phyloP scores from a whole-genome alignment of 306 rosid species.

The Prosopis cineraria region DNA sequence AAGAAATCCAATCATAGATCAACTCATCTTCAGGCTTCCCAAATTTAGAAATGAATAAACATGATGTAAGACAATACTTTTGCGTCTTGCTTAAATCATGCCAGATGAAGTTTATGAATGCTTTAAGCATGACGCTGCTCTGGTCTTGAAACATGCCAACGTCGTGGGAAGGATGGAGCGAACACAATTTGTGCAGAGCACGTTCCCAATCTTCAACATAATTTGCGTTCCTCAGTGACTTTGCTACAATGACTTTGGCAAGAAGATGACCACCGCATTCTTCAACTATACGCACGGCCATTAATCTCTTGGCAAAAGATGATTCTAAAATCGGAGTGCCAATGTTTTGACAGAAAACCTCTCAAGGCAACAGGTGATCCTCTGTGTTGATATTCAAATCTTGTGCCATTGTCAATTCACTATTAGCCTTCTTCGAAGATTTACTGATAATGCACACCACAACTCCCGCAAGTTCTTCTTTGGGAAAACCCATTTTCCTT shows the following conservation, averaged over 20 bases:
- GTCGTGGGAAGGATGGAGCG: neutral
- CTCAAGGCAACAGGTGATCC: conserved; percentile 24
- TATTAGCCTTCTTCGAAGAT: neutral
- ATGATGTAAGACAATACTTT: neutral
- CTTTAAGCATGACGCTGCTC: neutral
- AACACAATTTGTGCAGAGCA: neutral
- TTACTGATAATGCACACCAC: neutral
- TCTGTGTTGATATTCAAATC: conserved; percentile 11
- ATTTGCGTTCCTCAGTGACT: neutral
- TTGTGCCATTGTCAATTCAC: neutral
- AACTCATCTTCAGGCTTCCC: neutral
- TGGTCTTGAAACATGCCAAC: neutral
- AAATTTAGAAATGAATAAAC: neutral
- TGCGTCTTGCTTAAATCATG: neutral
- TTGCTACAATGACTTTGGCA: conserved; percentile 8
- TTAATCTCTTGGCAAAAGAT: neutral
- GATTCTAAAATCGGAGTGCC: neutral
- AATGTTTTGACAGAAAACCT: neutral
- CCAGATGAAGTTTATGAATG: conserved; percentile 18
- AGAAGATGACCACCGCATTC: conserved; percentile 26
- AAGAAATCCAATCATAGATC: neutral
- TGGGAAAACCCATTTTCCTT: neutral
- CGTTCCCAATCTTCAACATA: neutral
- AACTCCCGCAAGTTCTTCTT: neutral
- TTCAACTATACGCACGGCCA: neutral